Conservation (phyloP, 768 basidiomycete genomes). For the Amanita jacksonii region DNA sequence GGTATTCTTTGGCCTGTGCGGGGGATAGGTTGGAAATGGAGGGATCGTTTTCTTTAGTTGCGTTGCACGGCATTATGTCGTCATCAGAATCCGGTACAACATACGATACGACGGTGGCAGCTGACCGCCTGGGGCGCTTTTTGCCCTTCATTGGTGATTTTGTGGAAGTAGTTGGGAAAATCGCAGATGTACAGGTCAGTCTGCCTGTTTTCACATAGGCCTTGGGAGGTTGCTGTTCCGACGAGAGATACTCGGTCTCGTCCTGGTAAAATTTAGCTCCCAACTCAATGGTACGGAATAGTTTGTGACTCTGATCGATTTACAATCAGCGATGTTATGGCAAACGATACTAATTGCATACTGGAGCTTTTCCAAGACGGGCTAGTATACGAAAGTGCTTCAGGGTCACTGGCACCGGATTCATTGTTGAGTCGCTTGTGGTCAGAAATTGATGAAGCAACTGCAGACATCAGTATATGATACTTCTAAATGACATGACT, state of each 20-base stretch:
- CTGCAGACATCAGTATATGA: slow-evolving; percentile 19
- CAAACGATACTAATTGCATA: slow-evolving; percentile 24
- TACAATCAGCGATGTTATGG: neutral
- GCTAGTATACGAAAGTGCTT: slow-evolving; percentile 74
- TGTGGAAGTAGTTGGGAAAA: slow-evolving; percentile 13
- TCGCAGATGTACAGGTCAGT: slow-evolving; percentile 33
- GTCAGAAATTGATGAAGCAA: slow-evolving; percentile 37
- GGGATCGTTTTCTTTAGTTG: neutral
- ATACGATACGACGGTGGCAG: slow-evolving; percentile 48
- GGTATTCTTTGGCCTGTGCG: slow-evolving; percentile 28
- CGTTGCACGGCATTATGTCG: slow-evolving; percentile 32
- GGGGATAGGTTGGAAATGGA: neutral
- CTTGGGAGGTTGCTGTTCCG: slow-evolving; percentile 19
- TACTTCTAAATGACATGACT: slow-evolving; percentile 11
- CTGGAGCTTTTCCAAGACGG: slow-evolving; percentile 50
- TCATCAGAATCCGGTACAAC: slow-evolving; percentile 64
- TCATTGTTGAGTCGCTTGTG: neutral
- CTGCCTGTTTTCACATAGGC: slow-evolving; percentile 13
- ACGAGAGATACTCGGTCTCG: slow-evolving; percentile 55
- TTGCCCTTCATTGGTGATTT: slow-evolving; percentile 19
- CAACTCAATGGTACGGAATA: slow-evolving; percentile 53
- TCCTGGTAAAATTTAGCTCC: slow-evolving; percentile 63
- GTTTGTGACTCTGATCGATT: slow-evolving; percentile 29
- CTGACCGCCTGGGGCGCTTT: slow-evolving; percentile 54
- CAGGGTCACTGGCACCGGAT: slow-evolving; percentile 58